Percentiles rank a stretch among this genome's conserved stretches.
phyloP scores from a whole-genome alignment of 805 yeast genomes.

The Blastobotrys americana region DNA sequence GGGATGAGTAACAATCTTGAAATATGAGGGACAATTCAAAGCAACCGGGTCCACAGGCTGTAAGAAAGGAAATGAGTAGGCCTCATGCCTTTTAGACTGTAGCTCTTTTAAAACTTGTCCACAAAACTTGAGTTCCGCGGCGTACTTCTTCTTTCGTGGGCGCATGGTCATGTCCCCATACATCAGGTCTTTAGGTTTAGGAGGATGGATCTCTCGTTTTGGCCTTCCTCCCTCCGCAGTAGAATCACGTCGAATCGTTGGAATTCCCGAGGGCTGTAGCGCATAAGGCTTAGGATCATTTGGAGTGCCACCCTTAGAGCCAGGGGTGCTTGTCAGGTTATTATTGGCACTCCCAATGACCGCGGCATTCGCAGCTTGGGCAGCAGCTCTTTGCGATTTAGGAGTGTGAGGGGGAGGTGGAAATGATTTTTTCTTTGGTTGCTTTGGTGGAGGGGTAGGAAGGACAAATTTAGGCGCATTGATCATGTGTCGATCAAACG shows the following conservation, averaged over 20 bases:
- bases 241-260: constrained; percentile 67
- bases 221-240: constrained; percentile 70
- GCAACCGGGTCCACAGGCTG: constrained; percentile 95
- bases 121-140: constrained; percentile 83
- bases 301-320: constrained; percentile 8
- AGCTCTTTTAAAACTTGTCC: constrained; percentile 76
- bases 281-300: constrained; percentile 25
- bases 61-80: constrained; percentile 81
- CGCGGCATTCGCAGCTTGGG: constrained; percentile 22
- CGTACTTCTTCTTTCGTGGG: constrained; percentile 87
- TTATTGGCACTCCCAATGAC: constrained; percentile 12
- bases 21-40: constrained; percentile 83
- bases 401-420: constrained; percentile 23
- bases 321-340: constrained; percentile 1
- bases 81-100: constrained; percentile 72
- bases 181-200: constrained; percentile 87
- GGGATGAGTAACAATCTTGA: constrained; percentile 79
- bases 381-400: constrained; percentile 22
- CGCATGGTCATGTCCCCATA: constrained; percentile 56
- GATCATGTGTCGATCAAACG: constrained; percentile 86
- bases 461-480: constrained; percentile 69
- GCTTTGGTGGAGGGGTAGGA: constrained; percentile 17
- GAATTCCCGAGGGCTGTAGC: constrained; percentile 42
- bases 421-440: constrained; percentile 22
- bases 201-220: constrained; percentile 93